Conservation (phyloP, 495 filamentous ascomycete genomes). For the Podospora pseudoanserina region DNA sequence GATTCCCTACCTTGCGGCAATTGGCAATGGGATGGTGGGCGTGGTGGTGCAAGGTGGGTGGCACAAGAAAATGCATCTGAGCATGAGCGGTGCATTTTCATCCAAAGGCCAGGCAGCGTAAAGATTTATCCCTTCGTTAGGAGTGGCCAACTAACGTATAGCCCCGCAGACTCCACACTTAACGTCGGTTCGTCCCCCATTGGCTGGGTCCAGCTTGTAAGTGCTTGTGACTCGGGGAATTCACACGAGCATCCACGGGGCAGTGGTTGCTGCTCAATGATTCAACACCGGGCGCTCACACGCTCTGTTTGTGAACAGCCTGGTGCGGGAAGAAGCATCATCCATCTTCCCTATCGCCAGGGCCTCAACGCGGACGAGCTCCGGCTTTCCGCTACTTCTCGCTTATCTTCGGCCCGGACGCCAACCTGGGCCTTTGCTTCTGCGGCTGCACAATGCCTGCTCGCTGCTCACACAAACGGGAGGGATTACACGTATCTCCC, state of each 20-base stretch:
- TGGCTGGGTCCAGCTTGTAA: background rate
- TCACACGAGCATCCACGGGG: background rate
- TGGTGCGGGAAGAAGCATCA: background rate
- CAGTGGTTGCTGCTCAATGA: background rate
- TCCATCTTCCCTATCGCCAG: background rate
- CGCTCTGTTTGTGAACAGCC: background rate
- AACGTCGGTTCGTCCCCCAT: background rate
- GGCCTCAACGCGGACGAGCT: background rate
- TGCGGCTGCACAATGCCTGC: slow-evolving; percentile 12
- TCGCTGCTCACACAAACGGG: background rate
- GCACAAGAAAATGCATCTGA: background rate
- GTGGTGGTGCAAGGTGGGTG: background rate
- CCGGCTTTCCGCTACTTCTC: slow-evolving; percentile 2
- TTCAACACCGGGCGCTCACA: background rate
- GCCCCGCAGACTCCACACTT: background rate
- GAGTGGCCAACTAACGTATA: too few relatives aligned
- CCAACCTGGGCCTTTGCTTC: slow-evolving; percentile 9
- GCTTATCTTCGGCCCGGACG: slow-evolving; percentile 19
- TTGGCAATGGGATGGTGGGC: too few relatives aligned
- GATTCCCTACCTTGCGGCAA: background rate
- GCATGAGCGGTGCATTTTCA: background rate
- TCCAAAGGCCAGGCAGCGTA: background rate
- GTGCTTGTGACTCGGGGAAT: too few relatives aligned
- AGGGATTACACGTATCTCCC: background rate
- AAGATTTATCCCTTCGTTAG: background rate